Conservation (phyloP, 192 early-diverging fungal species). For the Umbelopsis ramanniana region DNA sequence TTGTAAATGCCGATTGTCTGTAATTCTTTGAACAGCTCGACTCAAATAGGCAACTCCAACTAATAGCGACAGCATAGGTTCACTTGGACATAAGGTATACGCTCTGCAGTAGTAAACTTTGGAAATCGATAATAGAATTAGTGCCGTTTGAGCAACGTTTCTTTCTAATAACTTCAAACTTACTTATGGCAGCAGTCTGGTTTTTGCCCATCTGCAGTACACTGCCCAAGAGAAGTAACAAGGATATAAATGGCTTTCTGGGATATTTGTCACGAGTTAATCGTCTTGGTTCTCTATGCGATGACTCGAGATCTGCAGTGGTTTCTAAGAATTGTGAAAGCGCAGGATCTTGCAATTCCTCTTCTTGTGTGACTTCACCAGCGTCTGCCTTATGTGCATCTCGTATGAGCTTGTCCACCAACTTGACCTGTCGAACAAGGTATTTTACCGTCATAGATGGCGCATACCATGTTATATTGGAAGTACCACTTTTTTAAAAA, state of each 20-base stretch:
- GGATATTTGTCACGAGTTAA: conserved; percentile 7
- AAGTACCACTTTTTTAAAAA: conserved; percentile 31
- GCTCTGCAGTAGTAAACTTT: conserved; percentile 62
- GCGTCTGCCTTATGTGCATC: neutral
- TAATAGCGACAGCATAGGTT: conserved; percentile 69
- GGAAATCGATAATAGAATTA: neutral
- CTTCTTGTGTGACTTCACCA: neutral
- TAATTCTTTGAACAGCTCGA: conserved; percentile 68
- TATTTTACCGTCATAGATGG: conserved; percentile 56
- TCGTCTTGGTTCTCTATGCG: neutral
- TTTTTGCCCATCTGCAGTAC: conserved; percentile 56
- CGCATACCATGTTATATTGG: conserved; percentile 42
- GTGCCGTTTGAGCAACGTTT: neutral
- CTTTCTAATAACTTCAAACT: conserved; percentile 8
- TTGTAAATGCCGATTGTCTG: conserved; percentile 71
- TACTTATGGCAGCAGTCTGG: conserved; percentile 66
- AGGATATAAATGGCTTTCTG: conserved; percentile 8
- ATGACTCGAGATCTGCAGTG: neutral
- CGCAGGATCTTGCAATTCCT: neutral
- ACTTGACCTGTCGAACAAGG: conserved; percentile 55
- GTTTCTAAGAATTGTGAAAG: neutral
- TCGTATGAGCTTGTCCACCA: conserved; percentile 38
- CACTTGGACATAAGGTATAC: conserved; percentile 59
- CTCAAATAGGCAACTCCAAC: conserved; percentile 67
- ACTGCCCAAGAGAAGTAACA: conserved; percentile 66